Evolutionary conservation across 1,284 basidiomycete genomes (phyloP), one percentile per base, ranked within the genome.

Genomic region (Coriolopsis trogii): DNA sequence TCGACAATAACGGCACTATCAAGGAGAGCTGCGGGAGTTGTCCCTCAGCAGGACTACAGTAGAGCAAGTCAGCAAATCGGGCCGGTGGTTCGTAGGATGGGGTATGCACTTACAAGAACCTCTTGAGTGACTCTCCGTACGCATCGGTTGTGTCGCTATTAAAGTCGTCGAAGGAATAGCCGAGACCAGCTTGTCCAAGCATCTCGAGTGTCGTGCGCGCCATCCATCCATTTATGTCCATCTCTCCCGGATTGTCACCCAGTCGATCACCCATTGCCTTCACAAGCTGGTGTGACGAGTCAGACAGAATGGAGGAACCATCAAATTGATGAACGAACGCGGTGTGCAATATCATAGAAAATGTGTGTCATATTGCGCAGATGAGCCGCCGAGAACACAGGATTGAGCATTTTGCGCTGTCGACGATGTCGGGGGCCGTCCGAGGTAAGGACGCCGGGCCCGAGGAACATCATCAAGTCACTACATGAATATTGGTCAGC

Each of bases 141-240:
- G 49, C 44, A 43, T 69, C 62, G 0, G 53, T 30, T 12, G 47
- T 49, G 29, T 65, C 57, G 1, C 59, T 53, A n/a, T 57, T 56
- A 16, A 72, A 58, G 3, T 67, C 59, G 46, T 68, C 62, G 54
- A 74, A 73, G 3, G 70, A 67, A 53, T 72, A 68, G 2, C 70
- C 71, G 6, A 73, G 63, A 0, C 67, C 69, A 7, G 64, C 68
- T 51, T 71, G 70, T 1, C 69, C 70, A 45, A 74, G 63, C 15
- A 69, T 60, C 56, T 74, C 72, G 8, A 74, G 62, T 9, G 72
- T 66, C 6, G 65, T 60, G 18, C 68, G 64, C 3, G 60, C 64
- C 63, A 67, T 68, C 67, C 71, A 72, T 12, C 60, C 49, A 9
- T 67, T 53, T 9, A 74, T 40, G 38, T 72, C 67, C 21, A 73